Percentiles rank a stretch among this genome's conserved stretches.
These are phyloP conservation scores for Ganoderma multipileum DNA, from an alignment of 1,284 basidiomycete genomes.

Conservation along the genomic window DNA sequence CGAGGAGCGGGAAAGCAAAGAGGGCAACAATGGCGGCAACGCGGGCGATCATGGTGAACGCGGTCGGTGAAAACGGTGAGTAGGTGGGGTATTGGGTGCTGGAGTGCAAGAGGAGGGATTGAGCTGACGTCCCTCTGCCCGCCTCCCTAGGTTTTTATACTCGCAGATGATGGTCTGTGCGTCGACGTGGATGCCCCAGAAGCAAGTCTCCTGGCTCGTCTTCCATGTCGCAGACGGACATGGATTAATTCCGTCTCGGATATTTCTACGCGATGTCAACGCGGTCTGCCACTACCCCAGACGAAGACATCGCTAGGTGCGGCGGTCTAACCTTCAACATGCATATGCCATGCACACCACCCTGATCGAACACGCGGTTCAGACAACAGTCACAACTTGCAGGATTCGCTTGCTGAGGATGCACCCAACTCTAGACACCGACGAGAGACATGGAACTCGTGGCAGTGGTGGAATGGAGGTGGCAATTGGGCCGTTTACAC, in stretches of 20 bases:
- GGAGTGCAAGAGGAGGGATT: conserved; percentile 13
- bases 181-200: background rate
- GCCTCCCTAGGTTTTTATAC: conserved; percentile 15
- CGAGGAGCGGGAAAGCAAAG: conserved; percentile 30
- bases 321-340: background rate
- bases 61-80: conserved; percentile 3
- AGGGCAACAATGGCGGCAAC: conserved; percentile 23
- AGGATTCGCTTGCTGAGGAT: too few relatives aligned
- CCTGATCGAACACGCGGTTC: too few relatives aligned
- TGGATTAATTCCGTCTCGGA: background rate
- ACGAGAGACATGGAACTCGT: too few relatives aligned
- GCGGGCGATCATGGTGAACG: conserved; percentile 26
- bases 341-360: background rate
- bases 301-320: background rate
- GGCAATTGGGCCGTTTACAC: too few relatives aligned
- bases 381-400: too few relatives aligned
- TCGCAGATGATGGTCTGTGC: background rate
- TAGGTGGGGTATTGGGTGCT: conserved; percentile 11
- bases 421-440: too few relatives aligned
- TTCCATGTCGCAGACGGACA: background rate
- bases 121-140: conserved; percentile 14
- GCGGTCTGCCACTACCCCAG: background rate
- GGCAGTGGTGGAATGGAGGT: too few relatives aligned
- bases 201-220: background rate
- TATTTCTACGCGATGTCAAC: background rate